Evolutionary conservation across 1,139 yeast genomes (phyloP).

Genomic region (Eremothecium gossypii): DNA sequence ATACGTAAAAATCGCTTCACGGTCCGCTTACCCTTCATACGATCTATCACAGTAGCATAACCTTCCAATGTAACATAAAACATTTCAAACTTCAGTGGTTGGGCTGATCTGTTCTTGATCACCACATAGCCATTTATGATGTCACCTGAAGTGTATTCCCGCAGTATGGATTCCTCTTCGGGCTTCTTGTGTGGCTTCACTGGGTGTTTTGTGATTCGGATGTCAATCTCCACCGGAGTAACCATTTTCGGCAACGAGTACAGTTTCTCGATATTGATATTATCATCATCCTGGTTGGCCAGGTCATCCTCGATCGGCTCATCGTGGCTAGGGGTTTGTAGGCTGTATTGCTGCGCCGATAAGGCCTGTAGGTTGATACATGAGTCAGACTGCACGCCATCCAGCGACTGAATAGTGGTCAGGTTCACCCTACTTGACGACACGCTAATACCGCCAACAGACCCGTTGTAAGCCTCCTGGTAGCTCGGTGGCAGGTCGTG

Average conservation of each 20-base stretch:
- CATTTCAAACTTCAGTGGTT: slow-evolving; percentile 44
- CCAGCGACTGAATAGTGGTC: not conserved
- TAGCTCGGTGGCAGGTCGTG: slow-evolving; percentile 29
- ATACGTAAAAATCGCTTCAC: slow-evolving; percentile 34
- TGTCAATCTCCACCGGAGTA: slow-evolving; percentile 29
- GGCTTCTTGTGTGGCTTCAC: slow-evolving; percentile 26
- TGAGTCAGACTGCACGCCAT: not conserved
- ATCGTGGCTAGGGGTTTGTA: not conserved
- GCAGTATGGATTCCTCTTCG: slow-evolving; percentile 32
- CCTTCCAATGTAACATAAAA: slow-evolving; percentile 54
- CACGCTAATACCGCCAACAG: not conserved
- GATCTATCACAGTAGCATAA: slow-evolving; percentile 28
- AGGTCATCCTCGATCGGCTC: slow-evolving; percentile 15
- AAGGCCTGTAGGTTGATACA: slow-evolving; percentile 4
- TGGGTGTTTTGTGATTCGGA: slow-evolving; percentile 32
- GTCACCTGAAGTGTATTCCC: slow-evolving; percentile 49
- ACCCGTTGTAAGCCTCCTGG: slow-evolving; percentile 17
- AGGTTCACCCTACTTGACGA: not conserved
- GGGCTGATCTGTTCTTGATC: slow-evolving; percentile 36
- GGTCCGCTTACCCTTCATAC: slow-evolving; percentile 23
- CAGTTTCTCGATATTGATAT: slow-evolving; percentile 31
- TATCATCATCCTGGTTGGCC: slow-evolving; percentile 21
- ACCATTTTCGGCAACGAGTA: slow-evolving; percentile 27
- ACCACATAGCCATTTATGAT: slow-evolving; percentile 45
- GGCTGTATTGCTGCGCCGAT: slow-evolving; percentile 2